Conservation (phyloP, 2,329 filamentous ascomycete species). For the Thermoascus crustaceus region DNA sequence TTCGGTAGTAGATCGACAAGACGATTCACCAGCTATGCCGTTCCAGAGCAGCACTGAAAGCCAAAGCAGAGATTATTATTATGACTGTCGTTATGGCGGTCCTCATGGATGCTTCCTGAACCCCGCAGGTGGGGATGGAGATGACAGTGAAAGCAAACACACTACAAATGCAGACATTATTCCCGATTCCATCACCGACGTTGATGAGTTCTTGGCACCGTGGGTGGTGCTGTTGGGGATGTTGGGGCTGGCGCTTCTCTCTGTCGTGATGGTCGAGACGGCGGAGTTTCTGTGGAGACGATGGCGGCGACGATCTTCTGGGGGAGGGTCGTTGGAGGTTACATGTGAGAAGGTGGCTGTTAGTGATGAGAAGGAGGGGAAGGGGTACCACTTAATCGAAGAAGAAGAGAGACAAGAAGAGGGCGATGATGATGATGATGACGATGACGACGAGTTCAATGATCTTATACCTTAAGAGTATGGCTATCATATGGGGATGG, state of each 20-base stretch:
- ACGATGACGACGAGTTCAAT: not conserved
- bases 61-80: no score
- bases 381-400: not conserved
- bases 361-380: not conserved
- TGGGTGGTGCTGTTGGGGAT: not conserved
- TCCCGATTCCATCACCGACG: no score
- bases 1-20: no score
- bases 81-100: no score
- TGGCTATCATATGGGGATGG: not conserved
- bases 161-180: no score
- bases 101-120: no score
- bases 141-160: no score
- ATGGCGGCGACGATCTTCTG: not conserved
- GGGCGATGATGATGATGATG: not conserved
- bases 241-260: not conserved
- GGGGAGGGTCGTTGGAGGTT: not conserved
- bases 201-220: not conserved
- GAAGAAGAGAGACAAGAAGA: not conserved
- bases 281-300: not conserved
- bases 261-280: not conserved
- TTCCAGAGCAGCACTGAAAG: no score
- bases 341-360: not conserved
- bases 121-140: no score
- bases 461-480: not conserved
- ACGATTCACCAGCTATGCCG: no score